Percentiles rank a stretch among this genome's conserved stretches.
These are phyloP conservation scores for Neoarthrinium moseri DNA, from an alignment of 2,329 filamentous ascomycete species.

Conservation along the genomic window DNA sequence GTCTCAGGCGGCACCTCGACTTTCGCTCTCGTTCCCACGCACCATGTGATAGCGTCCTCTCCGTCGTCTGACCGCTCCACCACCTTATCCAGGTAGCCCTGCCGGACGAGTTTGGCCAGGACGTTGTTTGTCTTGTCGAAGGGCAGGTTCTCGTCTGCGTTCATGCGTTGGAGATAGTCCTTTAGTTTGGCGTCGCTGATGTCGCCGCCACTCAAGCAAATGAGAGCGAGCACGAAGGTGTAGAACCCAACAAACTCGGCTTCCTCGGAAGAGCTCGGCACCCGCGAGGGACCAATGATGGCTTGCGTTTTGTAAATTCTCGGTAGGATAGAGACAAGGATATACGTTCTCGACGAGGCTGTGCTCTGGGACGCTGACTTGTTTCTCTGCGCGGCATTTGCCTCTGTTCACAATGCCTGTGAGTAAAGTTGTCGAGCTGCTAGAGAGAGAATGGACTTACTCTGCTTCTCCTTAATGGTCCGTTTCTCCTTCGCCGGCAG, in stretches of 20 bases:
- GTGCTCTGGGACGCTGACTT: constrained; percentile 44
- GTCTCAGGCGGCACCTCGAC: constrained; percentile 79
- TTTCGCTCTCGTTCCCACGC: constrained; percentile 81
- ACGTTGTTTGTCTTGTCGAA: constrained; percentile 74
- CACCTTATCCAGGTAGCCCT: constrained; percentile 78
- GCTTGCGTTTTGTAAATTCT: constrained; percentile 61
- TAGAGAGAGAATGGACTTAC: constrained; percentile 38
- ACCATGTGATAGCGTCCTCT: constrained; percentile 77
- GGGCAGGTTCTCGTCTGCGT: constrained; percentile 72
- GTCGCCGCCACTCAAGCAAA: constrained; percentile 70
- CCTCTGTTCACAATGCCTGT: constrained; percentile 26
- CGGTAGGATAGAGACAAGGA: constrained; percentile 74
- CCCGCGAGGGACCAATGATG: constrained; percentile 67
- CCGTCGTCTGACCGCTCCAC: constrained; percentile 65
- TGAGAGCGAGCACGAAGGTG: constrained; percentile 74
- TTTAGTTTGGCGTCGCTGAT: constrained; percentile 78
- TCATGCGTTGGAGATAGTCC: constrained; percentile 71
- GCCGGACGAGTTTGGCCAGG: constrained; percentile 71
- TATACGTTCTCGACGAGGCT: constrained; percentile 68
- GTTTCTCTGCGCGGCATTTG: constrained; percentile 31
- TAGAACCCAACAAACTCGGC: constrained; percentile 81
- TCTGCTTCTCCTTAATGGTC: constrained; percentile 73
- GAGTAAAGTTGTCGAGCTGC: constrained; percentile 1
- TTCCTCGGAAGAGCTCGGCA: constrained; percentile 66
- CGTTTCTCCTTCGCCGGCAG: constrained; percentile 79